phyloP scores from a whole-genome alignment of 78 protist species.

The Planoprotostelium fungivorum region DNA sequence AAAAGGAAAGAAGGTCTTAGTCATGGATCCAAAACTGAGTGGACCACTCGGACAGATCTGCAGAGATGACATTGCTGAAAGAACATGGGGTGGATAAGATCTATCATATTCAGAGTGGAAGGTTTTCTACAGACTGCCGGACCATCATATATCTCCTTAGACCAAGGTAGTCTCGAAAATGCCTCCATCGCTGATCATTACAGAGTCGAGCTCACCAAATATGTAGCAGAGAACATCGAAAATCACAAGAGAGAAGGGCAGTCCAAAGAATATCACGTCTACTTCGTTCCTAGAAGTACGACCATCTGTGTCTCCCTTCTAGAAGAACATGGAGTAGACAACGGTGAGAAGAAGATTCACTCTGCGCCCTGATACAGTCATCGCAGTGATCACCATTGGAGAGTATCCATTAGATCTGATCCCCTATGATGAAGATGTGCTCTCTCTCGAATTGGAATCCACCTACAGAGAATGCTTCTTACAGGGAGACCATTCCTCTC shows the following conservation, averaged over 20 bases:
- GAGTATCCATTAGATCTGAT: constrained; percentile 63
- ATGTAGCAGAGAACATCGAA: constrained; percentile 17
- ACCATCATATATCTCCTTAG: constrained; percentile 68
- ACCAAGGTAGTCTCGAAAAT: constrained; percentile 32
- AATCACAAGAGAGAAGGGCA: constrained; percentile 8
- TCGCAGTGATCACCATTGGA: too few relatives aligned
- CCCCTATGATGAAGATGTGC: constrained; percentile 84
- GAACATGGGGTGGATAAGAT: constrained; percentile 82
- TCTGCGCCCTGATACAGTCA: neutral
- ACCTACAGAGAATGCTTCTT: constrained; percentile 48
- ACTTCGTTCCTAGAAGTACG: constrained; percentile 72
- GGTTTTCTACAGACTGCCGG: constrained; percentile 25
- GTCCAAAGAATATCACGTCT: constrained; percentile 35
- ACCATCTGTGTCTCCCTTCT: constrained; percentile 67
- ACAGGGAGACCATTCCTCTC: constrained; percentile 64
- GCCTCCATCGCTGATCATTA: neutral
- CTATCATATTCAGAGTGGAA: constrained; percentile 36
- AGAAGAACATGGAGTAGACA: constrained; percentile 79
- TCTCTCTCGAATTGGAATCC: constrained; percentile 68
- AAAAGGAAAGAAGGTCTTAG: constrained; percentile 75
- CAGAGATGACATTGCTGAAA: too few relatives aligned
- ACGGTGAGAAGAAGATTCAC: constrained; percentile 7
- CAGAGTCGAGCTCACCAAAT: constrained; percentile 8
- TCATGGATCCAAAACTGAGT: constrained; percentile 72
- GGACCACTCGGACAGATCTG: too few relatives aligned